A percentile compares a stretch with the other conserved stretches of the same genome.
These are phyloP conservation scores for Hansenula lynferdii DNA, from an alignment of 1,139 yeast genomes.

Conservation along the genomic window DNA sequence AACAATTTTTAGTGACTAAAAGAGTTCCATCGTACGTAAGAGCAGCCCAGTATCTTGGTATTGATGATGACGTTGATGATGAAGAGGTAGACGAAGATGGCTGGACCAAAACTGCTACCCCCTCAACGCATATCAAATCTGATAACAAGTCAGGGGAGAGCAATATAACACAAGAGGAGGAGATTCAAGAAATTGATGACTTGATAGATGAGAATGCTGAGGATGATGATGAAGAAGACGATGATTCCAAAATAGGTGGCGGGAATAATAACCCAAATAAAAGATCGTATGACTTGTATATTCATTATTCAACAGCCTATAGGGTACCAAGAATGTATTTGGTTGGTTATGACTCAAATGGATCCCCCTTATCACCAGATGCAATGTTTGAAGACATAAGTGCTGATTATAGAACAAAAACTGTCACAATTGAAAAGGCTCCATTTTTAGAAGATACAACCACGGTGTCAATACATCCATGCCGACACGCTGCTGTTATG, in stretches of 20 bases:
- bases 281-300: conserved; percentile 82
- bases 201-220: conserved; percentile 33
- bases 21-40: conserved; percentile 86
- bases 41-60: conserved; percentile 54
- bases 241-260: conserved; percentile 36
- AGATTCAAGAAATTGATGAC: conserved; percentile 36
- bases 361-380: conserved; percentile 79
- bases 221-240: conserved; percentile 39
- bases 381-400: conserved; percentile 95
- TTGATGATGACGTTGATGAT: conserved; percentile 33
- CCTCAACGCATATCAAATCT: conserved; percentile 3
- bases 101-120: conserved; percentile 36
- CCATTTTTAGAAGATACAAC: conserved; percentile 80
- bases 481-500: conserved; percentile 95
- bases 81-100: conserved; percentile 53
- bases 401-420: conserved; percentile 87
- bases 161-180: conserved; percentile 12
- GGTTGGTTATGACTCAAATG: conserved; percentile 81
- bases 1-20: conserved; percentile 79
- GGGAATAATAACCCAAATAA: conserved; percentile 35
- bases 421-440: conserved; percentile 91
- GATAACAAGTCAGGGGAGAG: conserved; percentile 5
- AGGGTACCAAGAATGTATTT: conserved; percentile 93
- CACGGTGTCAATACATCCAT: conserved; percentile 92
- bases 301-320: conserved; percentile 90